Evolutionary conservation across 129 eudicot genomes (phyloP).

Genomic region (Mikania micrantha): DNA sequence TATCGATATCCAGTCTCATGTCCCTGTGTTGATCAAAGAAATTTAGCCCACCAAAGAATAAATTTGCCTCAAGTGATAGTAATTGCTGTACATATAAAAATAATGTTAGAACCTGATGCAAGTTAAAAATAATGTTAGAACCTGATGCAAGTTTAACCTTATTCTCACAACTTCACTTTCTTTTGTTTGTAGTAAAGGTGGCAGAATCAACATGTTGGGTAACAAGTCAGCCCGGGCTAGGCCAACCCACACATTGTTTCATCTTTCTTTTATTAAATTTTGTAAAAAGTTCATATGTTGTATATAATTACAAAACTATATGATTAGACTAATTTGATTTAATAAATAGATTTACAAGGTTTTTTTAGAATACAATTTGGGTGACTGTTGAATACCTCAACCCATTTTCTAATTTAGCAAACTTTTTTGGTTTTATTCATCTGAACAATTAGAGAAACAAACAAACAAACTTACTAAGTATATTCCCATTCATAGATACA

Average conservation of each 20-base stretch:
- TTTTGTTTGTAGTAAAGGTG: neutral
- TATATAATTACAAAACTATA: neutral
- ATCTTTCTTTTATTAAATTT: neutral
- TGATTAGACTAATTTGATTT: neutral
- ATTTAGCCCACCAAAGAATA: conserved; percentile 59
- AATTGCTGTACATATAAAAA: conserved; percentile 47
- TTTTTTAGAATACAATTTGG: neutral
- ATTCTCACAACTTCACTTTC: neutral
- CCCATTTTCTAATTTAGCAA: neutral
- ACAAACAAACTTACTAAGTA: no score
- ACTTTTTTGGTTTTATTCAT: neutral
- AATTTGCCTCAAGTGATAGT: conserved; percentile 64
- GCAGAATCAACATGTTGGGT: neutral
- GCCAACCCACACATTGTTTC: neutral
- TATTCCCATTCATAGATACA: no score
- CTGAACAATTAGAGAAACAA: neutral
- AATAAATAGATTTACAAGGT: neutral
- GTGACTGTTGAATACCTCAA: neutral
- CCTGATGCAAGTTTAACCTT: conserved; percentile 2
- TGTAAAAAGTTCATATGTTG: neutral
- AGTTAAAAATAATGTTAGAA: no score
- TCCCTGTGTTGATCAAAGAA: conserved; percentile 82
- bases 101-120: neutral
- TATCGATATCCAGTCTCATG: conserved; percentile 94
- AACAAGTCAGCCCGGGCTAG: neutral